These are phyloP conservation scores for Aphanomyces euteiches DNA, from an alignment of 352 stramenopile genomes.

Conservation along the genomic window DNA sequence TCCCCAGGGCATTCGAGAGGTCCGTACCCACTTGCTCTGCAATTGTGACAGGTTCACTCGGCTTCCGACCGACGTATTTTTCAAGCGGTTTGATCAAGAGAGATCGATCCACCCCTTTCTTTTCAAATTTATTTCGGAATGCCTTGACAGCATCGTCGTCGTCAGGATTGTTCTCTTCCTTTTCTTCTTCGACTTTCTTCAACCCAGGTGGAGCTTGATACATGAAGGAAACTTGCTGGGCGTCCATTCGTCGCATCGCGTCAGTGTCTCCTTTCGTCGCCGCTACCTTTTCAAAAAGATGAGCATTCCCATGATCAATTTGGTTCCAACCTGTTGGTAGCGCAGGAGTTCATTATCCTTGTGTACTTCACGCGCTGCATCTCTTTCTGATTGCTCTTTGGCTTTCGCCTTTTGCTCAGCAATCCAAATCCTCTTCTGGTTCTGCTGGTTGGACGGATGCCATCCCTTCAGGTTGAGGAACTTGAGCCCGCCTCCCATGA, in stretches of 20 bases:
- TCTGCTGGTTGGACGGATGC: slow-evolving; percentile 71
- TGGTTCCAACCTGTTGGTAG: slow-evolving; percentile 42
- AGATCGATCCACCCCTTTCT: slow-evolving; percentile 31
- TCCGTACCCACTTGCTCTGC: slow-evolving; percentile 63
- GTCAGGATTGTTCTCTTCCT: slow-evolving; percentile 9
- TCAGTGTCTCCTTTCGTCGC: slow-evolving; percentile 50
- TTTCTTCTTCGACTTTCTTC: slow-evolving; percentile 41
- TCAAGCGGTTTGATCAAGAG: slow-evolving; percentile 52
- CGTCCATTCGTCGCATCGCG: slow-evolving; percentile 42
- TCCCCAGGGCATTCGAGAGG: background rate
- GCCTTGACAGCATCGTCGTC: slow-evolving; percentile 60
- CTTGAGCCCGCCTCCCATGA: slow-evolving; percentile 42
- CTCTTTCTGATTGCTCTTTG: slow-evolving; percentile 45
- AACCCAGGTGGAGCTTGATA: slow-evolving; percentile 70
- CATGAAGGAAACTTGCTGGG: slow-evolving; percentile 68
- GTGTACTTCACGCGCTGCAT: slow-evolving; percentile 66
- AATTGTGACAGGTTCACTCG: slow-evolving; percentile 70
- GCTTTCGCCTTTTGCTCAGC: slow-evolving; percentile 67
- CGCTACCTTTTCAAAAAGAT: slow-evolving; percentile 35
- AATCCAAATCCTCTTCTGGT: slow-evolving; percentile 84
- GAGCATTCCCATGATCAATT: background rate
- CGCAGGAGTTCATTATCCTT: slow-evolving; percentile 49
- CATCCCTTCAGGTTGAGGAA: slow-evolving; percentile 81
- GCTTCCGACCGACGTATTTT: slow-evolving; percentile 60
- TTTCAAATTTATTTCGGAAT: slow-evolving; percentile 60